Evolutionary conservation across 2,329 filamentous ascomycete genomes (phyloP).

Genomic region (Sporothrix curviconia): DNA sequence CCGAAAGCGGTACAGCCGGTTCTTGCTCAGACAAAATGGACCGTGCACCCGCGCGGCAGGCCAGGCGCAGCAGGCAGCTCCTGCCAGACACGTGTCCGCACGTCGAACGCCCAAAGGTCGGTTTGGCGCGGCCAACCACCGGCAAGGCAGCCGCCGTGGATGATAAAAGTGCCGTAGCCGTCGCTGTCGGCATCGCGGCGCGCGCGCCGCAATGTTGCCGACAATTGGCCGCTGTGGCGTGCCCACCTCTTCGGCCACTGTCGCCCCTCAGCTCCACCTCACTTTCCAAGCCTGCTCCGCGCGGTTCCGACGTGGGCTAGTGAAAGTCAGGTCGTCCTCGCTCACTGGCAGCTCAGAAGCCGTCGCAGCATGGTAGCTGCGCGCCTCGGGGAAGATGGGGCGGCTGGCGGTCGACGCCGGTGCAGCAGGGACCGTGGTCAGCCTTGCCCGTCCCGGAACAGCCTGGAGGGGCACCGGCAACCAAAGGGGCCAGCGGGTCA

Average conservation of each 20-base stretch:
- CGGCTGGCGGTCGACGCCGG: slow-evolving; percentile 11
- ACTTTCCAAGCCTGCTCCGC: slow-evolving; percentile 46
- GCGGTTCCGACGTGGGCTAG: slow-evolving; percentile 28
- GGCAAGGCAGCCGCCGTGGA: slow-evolving; percentile 70
- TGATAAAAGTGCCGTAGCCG: slow-evolving; percentile 61
- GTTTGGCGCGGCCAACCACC: slow-evolving; percentile 53
- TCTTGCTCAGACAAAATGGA: slow-evolving; percentile 58
- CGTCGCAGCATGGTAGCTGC: slow-evolving; percentile 64
- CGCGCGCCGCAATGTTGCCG: slow-evolving; percentile 49
- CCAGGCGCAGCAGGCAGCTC: slow-evolving; percentile 61
- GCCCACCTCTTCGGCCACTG: slow-evolving; percentile 44
- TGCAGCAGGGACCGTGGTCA: slow-evolving; percentile 13
- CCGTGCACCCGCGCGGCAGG: slow-evolving; percentile 58
- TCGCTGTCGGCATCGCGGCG: slow-evolving; percentile 54
- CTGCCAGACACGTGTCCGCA: slow-evolving; percentile 59
- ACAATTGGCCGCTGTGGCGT: slow-evolving; percentile 55
- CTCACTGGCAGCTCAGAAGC: slow-evolving; percentile 32
- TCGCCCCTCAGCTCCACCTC: slow-evolving; percentile 51
- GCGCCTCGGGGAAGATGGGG: slow-evolving; percentile 49
- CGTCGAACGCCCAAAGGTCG: slow-evolving; percentile 74
- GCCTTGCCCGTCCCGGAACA: slow-evolving; percentile 14
- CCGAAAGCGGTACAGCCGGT: slow-evolving; percentile 71
- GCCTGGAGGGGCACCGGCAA: slow-evolving; percentile 27
- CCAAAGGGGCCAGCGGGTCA: slow-evolving; percentile 44
- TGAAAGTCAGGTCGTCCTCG: slow-evolving; percentile 20